A percentile compares a stretch with the other conserved stretches of the same genome.
These are phyloP conservation scores for Priceomyces haplophilus DNA, from an alignment of 805 yeast genomes.

Conservation along the genomic window DNA sequence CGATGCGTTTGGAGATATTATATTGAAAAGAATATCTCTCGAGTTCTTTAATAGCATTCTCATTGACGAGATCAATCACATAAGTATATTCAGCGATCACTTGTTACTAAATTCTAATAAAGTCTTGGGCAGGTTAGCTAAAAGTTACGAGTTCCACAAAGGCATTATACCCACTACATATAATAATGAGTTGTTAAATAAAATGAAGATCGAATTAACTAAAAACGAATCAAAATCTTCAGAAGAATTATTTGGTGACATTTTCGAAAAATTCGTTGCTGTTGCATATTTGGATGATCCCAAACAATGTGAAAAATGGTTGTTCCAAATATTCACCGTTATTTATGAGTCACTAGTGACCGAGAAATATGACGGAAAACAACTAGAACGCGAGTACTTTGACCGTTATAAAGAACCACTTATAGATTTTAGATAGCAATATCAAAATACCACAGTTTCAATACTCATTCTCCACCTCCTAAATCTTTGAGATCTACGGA, in stretches of 20 bases:
- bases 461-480: not conserved
- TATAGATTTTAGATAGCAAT: not conserved
- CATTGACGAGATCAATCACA: conserved; percentile 3
- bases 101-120: conserved; percentile 8
- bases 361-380: conserved; percentile 6
- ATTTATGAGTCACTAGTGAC: conserved; percentile 7
- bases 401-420: not conserved
- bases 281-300: conserved; percentile 10
- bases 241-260: conserved; percentile 11
- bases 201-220: conserved; percentile 1
- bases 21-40: conserved; percentile 7
- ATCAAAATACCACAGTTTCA: not conserved
- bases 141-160: conserved; percentile 7
- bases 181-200: conserved; percentile 2
- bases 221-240: conserved; percentile 1
- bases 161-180: conserved; percentile 4
- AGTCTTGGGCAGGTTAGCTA: conserved; percentile 9
- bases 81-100: conserved; percentile 7
- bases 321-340: conserved; percentile 8
- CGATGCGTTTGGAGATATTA: conserved; percentile 10
- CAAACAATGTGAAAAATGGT: conserved; percentile 9
- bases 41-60: conserved; percentile 6
- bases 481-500: conserved; percentile 3
- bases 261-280: conserved; percentile 12
- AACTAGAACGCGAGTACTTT: conserved; percentile 4